Evolutionary conservation across 2,329 filamentous ascomycete species (phyloP).

Genomic region (Cladobotryum mycophilum): DNA sequence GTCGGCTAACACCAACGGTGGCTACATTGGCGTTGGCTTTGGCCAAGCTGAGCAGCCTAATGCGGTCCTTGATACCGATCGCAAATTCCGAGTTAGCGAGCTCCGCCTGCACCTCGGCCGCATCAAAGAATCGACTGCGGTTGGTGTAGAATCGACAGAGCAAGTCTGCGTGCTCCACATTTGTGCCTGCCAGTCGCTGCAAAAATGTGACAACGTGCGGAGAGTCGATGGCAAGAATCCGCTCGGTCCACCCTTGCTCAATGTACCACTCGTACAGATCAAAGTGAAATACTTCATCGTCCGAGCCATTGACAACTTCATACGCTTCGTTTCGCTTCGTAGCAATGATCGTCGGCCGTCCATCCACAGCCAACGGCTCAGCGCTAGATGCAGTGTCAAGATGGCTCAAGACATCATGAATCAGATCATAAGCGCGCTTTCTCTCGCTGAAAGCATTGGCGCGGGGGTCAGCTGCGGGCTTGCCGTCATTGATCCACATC

Average conservation of each 20-base stretch:
- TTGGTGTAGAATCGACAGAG: constrained; percentile 91
- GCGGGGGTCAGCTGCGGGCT: constrained; percentile 64
- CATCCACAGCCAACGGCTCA: constrained; percentile 70
- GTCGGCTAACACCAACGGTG: constrained; percentile 67
- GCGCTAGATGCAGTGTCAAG: constrained; percentile 65
- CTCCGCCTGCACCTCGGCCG: constrained; percentile 77
- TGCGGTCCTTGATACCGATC: constrained; percentile 75
- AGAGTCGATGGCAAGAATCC: constrained; percentile 77
- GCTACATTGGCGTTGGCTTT: constrained; percentile 87
- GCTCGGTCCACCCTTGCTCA: constrained; percentile 73
- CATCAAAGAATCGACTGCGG: constrained; percentile 75
- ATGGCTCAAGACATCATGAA: constrained; percentile 72
- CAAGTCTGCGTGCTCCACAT: constrained; percentile 77
- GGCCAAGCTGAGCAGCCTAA: constrained; percentile 83
- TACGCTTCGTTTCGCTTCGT: constrained; percentile 85
- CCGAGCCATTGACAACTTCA: constrained; percentile 77
- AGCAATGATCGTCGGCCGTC: constrained; percentile 65
- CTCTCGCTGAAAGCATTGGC: constrained; percentile 62
- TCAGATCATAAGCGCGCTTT: constrained; percentile 76
- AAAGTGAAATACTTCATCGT: constrained; percentile 91
- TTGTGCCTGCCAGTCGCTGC: constrained; percentile 63
- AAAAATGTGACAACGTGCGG: constrained; percentile 83
- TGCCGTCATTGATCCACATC: constrained; percentile 80
- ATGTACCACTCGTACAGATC: constrained; percentile 99
- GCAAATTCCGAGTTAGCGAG: constrained; percentile 78